These are phyloP conservation scores for Brassica nigra DNA, from an alignment of 345 rosid species.

Conservation along the genomic window DNA sequence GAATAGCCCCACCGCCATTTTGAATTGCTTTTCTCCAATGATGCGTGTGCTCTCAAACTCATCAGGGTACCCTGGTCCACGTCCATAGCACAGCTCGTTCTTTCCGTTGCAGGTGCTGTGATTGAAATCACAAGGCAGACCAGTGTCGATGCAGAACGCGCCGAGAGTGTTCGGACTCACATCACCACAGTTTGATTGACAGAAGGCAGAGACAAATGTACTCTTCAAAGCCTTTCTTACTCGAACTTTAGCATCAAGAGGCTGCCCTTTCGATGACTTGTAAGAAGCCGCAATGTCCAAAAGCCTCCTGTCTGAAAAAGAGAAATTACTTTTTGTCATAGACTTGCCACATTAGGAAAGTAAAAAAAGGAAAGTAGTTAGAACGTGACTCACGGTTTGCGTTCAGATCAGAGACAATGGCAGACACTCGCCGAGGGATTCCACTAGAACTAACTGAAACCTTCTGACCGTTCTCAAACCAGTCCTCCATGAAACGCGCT, in stretches of 20 bases:
- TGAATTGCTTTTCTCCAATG: constrained; percentile 85
- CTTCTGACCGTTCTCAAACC: constrained; percentile 74
- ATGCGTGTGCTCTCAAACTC: constrained; percentile 91
- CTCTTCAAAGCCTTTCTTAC: constrained; percentile 70
- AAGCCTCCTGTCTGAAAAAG: constrained; percentile 51
- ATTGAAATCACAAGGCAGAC: constrained; percentile 90
- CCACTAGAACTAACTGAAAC: constrained; percentile 50
- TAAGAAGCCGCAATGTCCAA: constrained; percentile 64
- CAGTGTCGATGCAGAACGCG: constrained; percentile 77
- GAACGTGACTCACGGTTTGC: constrained; percentile 48
- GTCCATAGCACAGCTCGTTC: constrained; percentile 85
- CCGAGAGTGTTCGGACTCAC: constrained; percentile 94
- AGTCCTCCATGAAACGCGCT: constrained; percentile 97
- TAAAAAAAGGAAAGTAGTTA: constrained; percentile 8
- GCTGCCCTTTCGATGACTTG: constrained; percentile 62
- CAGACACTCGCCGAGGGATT: constrained; percentile 58
- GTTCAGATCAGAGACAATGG: constrained; percentile 47
- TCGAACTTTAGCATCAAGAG: constrained; percentile 54
- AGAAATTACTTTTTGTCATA: neutral
- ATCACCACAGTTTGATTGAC: constrained; percentile 93
- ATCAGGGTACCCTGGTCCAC: constrained; percentile 93
- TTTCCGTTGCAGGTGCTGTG: constrained; percentile 93
- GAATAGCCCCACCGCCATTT: constrained; percentile 75
- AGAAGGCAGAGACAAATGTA: constrained; percentile 82
- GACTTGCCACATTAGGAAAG: constrained; percentile 6